Conservation (phyloP, 768 basidiomycete genomes). For the Suillus brevipes region DNA sequence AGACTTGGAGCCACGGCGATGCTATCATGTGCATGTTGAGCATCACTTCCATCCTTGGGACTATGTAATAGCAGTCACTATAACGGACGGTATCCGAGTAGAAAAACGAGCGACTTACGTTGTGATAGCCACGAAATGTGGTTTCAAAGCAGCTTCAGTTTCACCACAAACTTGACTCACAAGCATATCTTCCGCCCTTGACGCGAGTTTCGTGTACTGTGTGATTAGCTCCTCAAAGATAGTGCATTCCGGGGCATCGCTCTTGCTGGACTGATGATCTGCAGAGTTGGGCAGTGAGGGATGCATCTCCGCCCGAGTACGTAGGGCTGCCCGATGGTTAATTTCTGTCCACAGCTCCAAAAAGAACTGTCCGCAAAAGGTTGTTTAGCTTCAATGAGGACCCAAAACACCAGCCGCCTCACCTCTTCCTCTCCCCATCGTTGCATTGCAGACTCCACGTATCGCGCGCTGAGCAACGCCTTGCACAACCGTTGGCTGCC, state of each 20-base stretch:
- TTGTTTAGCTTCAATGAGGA: conserved; percentile 6
- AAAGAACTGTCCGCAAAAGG: conserved; percentile 68
- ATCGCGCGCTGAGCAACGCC: conserved; percentile 79
- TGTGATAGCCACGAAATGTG: conserved; percentile 61
- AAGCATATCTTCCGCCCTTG: conserved; percentile 85
- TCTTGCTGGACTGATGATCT: conserved; percentile 13
- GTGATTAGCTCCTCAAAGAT: conserved; percentile 79
- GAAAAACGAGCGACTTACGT: conserved; percentile 35
- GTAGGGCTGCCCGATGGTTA: conserved; percentile 56
- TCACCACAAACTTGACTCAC: conserved; percentile 82
- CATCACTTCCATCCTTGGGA: background rate
- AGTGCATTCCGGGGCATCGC: conserved; percentile 53
- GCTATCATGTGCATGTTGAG: conserved; percentile 30
- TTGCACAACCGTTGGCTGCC: conserved; percentile 85
- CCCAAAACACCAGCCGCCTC: conserved; percentile 34
- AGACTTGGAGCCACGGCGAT: conserved; percentile 68
- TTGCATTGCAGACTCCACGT: conserved; percentile 67
- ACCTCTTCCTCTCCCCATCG: conserved; percentile 92
- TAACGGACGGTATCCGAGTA: background rate
- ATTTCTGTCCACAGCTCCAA: conserved; percentile 88
- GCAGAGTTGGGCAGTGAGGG: conserved; percentile 51
- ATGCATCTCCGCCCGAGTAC: conserved; percentile 50
- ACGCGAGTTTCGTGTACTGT: conserved; percentile 58
- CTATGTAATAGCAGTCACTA: background rate
- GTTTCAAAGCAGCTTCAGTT: conserved; percentile 71